A percentile compares a stretch with the other conserved stretches of the same genome.
phyloP scores from a whole-genome alignment of 2,329 filamentous ascomycete species.

The Paracorniculantispora psalliotae region DNA sequence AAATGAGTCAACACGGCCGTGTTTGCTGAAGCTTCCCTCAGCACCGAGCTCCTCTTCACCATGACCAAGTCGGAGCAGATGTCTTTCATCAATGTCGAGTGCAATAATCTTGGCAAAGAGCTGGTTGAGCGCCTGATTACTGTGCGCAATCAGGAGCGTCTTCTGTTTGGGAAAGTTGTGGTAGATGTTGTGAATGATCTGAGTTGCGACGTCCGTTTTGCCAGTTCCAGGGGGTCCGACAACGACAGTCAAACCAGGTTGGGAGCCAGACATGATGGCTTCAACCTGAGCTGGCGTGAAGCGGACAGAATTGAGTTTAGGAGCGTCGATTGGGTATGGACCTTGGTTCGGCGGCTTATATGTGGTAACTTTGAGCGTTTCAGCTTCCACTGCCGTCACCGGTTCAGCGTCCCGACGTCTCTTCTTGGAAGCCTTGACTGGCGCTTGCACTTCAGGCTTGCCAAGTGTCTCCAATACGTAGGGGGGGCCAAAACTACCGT shows the following conservation, averaged over 20 bases:
- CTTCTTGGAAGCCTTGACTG: slow-evolving; percentile 71
- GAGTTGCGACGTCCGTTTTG: slow-evolving; percentile 97
- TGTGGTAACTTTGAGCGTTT: slow-evolving; percentile 76
- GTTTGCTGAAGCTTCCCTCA: slow-evolving; percentile 84
- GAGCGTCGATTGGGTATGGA: slow-evolving; percentile 80
- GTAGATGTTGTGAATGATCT: slow-evolving; percentile 98
- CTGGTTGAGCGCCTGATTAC: slow-evolving; percentile 96
- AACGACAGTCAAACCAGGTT: slow-evolving; percentile 88
- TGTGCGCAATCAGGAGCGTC: slow-evolving; percentile 89
- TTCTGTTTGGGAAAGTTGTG: slow-evolving; percentile 94
- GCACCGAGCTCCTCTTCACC: slow-evolving; percentile 92
- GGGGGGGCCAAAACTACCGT: slow-evolving; percentile 75
- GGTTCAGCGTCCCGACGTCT: slow-evolving; percentile 74
- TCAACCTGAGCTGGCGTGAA: slow-evolving; percentile 91
- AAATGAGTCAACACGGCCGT: slow-evolving; percentile 91
- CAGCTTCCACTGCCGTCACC: slow-evolving; percentile 54
- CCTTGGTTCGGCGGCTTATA: slow-evolving; percentile 87
- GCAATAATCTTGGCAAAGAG: slow-evolving; percentile 97
- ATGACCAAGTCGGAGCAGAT: slow-evolving; percentile 86
- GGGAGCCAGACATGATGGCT: slow-evolving; percentile 87
- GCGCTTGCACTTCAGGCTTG: slow-evolving; percentile 44
- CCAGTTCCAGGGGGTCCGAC: slow-evolving; percentile 94
- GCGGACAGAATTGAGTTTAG: slow-evolving; percentile 74
- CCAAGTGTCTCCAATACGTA: slow-evolving; percentile 72
- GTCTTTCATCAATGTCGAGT: slow-evolving; percentile 90